phyloP scores from a whole-genome alignment of 1,284 basidiomycete genomes.

The Ceratobasidium sp. region DNA sequence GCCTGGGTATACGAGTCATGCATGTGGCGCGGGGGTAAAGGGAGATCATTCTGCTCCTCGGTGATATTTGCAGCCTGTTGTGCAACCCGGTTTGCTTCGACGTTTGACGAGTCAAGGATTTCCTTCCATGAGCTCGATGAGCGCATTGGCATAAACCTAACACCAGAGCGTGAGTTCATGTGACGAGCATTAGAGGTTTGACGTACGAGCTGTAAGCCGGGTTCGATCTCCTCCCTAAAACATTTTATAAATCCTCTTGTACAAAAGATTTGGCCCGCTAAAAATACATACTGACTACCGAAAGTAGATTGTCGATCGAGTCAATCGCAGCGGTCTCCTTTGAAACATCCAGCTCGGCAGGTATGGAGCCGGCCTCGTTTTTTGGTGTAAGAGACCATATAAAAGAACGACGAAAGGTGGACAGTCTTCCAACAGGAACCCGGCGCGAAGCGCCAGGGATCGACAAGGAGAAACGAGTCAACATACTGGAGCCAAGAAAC shows the following conservation, averaged over 20 bases:
- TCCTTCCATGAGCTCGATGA: slow-evolving; percentile 64
- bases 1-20: slow-evolving; percentile 71
- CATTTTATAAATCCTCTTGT: neutral
- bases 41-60: slow-evolving; percentile 42
- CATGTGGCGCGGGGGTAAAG: slow-evolving; percentile 62
- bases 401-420: slow-evolving; percentile 4
- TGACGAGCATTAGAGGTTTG: too few relatives aligned
- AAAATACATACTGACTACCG: slow-evolving; percentile 33
- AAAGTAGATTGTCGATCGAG: slow-evolving; percentile 33
- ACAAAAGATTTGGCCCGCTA: too few relatives aligned
- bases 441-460: neutral
- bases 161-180: slow-evolving; percentile 48
- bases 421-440: neutral
- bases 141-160: slow-evolving; percentile 58
- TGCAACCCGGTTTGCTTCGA: slow-evolving; percentile 44
- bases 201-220: slow-evolving; percentile 63
- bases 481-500: neutral
- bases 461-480: neutral
- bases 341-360: slow-evolving; percentile 1
- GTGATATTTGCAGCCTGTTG: slow-evolving; percentile 29
- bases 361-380: neutral
- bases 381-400: slow-evolving; percentile 9
- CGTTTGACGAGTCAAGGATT: slow-evolving; percentile 54
- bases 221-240: slow-evolving; percentile 60
- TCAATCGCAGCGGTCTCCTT: slow-evolving; percentile 25